A percentile compares a stretch with the other conserved stretches of the same genome.
phyloP scores from a whole-genome alignment of 2,329 filamentous ascomycete genomes.

The Hansfordia pulvinata region DNA sequence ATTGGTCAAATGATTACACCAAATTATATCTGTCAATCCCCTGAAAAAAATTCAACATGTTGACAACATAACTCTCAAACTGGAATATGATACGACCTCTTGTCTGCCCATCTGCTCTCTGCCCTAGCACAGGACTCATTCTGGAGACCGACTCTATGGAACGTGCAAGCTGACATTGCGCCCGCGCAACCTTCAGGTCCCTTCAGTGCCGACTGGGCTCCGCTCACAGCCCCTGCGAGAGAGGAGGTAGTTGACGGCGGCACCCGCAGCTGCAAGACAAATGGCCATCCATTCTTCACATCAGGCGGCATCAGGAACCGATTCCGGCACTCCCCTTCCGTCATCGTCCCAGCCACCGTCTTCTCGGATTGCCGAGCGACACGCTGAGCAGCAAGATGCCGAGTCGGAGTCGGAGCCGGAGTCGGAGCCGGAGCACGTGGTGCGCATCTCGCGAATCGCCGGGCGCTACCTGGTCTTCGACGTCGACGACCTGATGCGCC shows the following conservation, averaged over 20 bases:
- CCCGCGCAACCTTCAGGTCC: not conserved
- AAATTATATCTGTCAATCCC: conserved; percentile 70
- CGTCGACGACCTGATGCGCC: conserved; percentile 60
- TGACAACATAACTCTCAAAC: conserved; percentile 22
- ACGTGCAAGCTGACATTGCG: not conserved
- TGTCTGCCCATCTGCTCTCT: no score
- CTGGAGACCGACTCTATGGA: not conserved
- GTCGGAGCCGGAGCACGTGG: no score
- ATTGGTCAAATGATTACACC: conserved; percentile 46
- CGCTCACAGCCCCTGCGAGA: conserved; percentile 1
- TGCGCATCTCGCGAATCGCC: conserved; percentile 71
- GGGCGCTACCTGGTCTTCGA: conserved; percentile 85
- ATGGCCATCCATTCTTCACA: no score
- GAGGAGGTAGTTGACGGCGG: no score
- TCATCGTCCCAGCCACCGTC: conserved; percentile 28
- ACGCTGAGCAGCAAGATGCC: no score
- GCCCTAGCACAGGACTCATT: no score
- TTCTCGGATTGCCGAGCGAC: no score
- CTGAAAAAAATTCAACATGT: conserved; percentile 44
- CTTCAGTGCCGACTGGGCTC: not conserved
- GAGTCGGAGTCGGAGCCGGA: no score
- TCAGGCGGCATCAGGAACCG: conserved; percentile 1
- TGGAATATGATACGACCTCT: no score
- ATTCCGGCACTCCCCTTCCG: conserved; percentile 6
- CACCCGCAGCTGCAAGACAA: no score